Base-by-base conservation (phyloP, 2,329 filamentous ascomycete species). In the Penicillium sp. region DNA sequence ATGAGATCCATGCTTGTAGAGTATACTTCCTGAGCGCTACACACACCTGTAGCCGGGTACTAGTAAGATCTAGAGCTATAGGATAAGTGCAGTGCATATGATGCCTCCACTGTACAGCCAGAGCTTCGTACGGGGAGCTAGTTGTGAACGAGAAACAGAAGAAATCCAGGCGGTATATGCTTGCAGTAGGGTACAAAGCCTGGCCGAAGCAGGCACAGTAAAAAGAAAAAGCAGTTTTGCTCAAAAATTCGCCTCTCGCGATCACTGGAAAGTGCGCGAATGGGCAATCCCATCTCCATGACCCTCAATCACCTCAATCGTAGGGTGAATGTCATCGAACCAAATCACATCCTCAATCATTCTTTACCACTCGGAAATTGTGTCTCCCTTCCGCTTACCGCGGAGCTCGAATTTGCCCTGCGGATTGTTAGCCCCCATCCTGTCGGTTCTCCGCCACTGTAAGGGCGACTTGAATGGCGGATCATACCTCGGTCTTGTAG, bases 371-470 rank as follows among this genome's bases (percentile, higher is more conserved):
- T 97, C 92, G 53, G 81, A 79, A 68, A 95, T 82, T n/a, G 87
- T 81, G 71, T 97, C 93, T 52, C 91, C 92, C 76, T 85, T 89
- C 74, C 90, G 83, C 87, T 97, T 97, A 55, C 87, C 93, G 66
- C 92, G 85, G 66, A 97, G 74, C 47, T 95, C 83, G 74, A 80
- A 96, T 71, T 93, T 91, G 69, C 93, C 94, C 93, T 97, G 67
- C 44, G 25, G 27, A 56, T 18, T 22, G 46, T 59, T 67, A 66
- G 61, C 49, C 59, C 57, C 49, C 49, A 40, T 45, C 33, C 41
- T 42, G 7, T 23, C 18, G 42, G 42, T 45, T 14, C 6, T 29
- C 22, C 23, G 20, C 22, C 20, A n/a, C n/a, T 43, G 4, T 45
- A 11, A 12, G 3, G 42, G 23, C 15, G 9, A 27, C n/a, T 25